A percentile compares a stretch with the other conserved stretches of the same genome.
phyloP scores from a whole-genome alignment of 169 alveolate genomes.

The Eimeria praecox region DNA sequence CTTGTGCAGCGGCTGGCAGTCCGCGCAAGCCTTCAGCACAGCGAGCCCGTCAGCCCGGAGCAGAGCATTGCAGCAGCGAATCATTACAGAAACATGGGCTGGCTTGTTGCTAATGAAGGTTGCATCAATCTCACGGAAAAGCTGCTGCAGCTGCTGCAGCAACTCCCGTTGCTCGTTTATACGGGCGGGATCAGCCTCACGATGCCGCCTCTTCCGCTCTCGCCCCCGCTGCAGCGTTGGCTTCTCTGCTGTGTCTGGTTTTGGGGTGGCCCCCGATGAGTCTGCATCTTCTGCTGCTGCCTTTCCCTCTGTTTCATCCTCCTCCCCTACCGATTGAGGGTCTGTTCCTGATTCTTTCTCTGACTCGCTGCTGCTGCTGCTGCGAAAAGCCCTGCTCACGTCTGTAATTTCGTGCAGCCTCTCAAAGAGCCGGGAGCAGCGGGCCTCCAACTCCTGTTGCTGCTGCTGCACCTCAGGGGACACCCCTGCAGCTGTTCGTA shows the following conservation, averaged over 20 bases:
- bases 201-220: constrained; percentile 12
- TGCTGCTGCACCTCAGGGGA: constrained; percentile 56
- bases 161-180: constrained; percentile 57
- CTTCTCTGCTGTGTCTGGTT: neutral
- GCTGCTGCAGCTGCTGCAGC: constrained; percentile 49
- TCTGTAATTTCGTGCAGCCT: constrained; percentile 65
- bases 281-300: constrained; percentile 16
- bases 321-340: neutral
- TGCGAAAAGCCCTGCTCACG: constrained; percentile 70
- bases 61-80: constrained; percentile 81
- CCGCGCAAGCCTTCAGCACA: constrained; percentile 75
- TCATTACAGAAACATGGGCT: constrained; percentile 77
- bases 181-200: constrained; percentile 32
- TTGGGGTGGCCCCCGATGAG: neutral
- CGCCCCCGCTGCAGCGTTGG: neutral
- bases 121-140: constrained; percentile 45
- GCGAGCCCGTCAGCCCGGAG: constrained; percentile 77
- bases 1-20: constrained; percentile 47
- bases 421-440: constrained; percentile 52
- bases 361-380: constrained; percentile 61
- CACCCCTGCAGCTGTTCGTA: constrained; percentile 20
- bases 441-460: constrained; percentile 62
- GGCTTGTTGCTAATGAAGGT: constrained; percentile 53
- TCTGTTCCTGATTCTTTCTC: constrained; percentile 16
- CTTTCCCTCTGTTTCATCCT: neutral